A percentile compares a stretch with the other conserved stretches of the same genome.
Evolutionary conservation across 768 basidiomycete genomes (phyloP).

Genomic region (Psilocybe cubensis): DNA sequence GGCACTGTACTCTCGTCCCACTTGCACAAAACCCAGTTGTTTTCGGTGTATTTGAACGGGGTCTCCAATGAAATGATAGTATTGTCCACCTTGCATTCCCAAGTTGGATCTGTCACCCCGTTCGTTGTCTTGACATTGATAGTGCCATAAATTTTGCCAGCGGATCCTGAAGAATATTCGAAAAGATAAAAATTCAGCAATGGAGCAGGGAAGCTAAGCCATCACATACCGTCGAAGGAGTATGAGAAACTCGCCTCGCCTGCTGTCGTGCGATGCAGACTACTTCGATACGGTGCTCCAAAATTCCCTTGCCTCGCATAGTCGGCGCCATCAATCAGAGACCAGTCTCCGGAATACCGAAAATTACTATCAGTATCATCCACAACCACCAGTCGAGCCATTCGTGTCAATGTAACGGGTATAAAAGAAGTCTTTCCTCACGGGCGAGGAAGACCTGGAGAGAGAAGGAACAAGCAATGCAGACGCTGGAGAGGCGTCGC

Average conservation of each 20-base stretch:
- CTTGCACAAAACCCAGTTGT: conserved; percentile 24
- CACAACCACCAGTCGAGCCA: conserved; percentile 16
- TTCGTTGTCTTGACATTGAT: conserved; percentile 12
- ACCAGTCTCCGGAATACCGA: conserved; percentile 14
- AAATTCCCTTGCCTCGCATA: conserved; percentile 19
- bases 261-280: conserved; percentile 11
- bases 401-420: not conserved
- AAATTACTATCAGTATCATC: conserved; percentile 17
- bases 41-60: conserved; percentile 10
- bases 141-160: conserved; percentile 16
- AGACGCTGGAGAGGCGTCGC: too few species aligned
- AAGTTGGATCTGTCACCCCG: conserved; percentile 16
- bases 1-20: conserved; percentile 8
- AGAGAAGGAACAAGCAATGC: not conserved
- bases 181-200: not conserved
- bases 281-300: conserved; percentile 16
- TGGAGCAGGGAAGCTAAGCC: not conserved
- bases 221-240: conserved; percentile 15
- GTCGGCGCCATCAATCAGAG: conserved; percentile 2
- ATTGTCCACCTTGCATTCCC: conserved; percentile 19
- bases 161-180: conserved; percentile 4
- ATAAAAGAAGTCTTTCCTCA: not conserved
- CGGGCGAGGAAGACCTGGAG: not conserved
- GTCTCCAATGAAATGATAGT: not conserved
- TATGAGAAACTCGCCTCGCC: conserved; percentile 20